phyloP scores from a whole-genome alignment of 768 basidiomycete species.

The Suillus brevipes region DNA sequence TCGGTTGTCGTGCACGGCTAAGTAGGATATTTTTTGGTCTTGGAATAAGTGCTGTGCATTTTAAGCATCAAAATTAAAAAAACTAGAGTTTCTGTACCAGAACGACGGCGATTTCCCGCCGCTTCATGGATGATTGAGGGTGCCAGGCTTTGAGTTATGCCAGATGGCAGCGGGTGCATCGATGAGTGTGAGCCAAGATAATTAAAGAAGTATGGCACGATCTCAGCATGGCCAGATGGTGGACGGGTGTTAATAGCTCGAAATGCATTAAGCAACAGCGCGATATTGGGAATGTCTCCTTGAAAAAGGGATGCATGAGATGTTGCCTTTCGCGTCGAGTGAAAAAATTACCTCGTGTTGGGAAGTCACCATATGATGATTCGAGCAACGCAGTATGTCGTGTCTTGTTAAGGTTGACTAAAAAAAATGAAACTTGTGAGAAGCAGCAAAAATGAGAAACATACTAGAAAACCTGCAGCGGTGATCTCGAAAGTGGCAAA shows the following conservation, averaged over 20 bases:
- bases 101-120: background rate
- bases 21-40: slow-evolving; percentile 5
- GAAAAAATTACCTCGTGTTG: background rate
- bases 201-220: background rate
- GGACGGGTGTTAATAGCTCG: background rate
- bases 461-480: background rate
- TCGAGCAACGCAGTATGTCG: background rate
- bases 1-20: background rate
- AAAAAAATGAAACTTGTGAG: background rate
- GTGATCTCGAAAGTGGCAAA: background rate
- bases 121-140: background rate
- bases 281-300: background rate
- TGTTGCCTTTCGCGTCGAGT: background rate
- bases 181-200: background rate
- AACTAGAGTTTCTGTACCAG: background rate
- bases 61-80: background rate
- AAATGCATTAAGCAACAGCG: background rate
- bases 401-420: background rate
- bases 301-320: background rate
- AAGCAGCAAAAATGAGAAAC: background rate
- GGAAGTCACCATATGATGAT: background rate
- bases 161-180: background rate
- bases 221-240: background rate
- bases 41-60: background rate
- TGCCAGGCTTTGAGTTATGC: background rate